A percentile compares a stretch with the other conserved stretches of the same genome.
These are phyloP conservation scores for Phytophthora niederhauseri DNA, from an alignment of 352 stramenopile species.

Conservation along the genomic window DNA sequence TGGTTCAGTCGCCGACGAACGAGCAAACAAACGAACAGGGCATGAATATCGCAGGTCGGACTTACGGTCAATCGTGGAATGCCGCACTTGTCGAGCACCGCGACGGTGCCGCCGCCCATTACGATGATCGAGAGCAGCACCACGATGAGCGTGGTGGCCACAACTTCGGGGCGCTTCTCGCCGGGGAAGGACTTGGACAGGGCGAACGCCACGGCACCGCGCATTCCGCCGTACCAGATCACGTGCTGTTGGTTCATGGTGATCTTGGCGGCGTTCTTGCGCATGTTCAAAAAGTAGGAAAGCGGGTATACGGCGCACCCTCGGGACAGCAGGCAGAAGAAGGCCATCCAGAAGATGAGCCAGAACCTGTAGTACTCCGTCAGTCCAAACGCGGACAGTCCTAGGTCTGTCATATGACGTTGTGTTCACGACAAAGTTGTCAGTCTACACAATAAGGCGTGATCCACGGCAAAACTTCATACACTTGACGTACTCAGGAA, in stretches of 20 bases:
- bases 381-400: constrained; percentile 90
- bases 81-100: constrained; percentile 83
- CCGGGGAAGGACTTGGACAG: constrained; percentile 91
- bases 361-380: constrained; percentile 75
- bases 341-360: constrained; percentile 89
- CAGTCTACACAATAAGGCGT: no score
- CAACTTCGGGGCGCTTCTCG: constrained; percentile 86
- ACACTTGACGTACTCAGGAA: constrained; percentile 84
- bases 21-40: constrained; percentile 1
- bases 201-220: constrained; percentile 93
- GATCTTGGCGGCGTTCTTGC: constrained; percentile 64
- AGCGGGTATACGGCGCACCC: constrained; percentile 92
- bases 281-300: constrained; percentile 68
- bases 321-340: constrained; percentile 86
- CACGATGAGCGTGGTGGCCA: constrained; percentile 92
- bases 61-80: constrained; percentile 86
- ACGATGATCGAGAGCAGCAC: constrained; percentile 93
- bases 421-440: not conserved
- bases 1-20: constrained; percentile 4
- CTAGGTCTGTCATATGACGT: constrained; percentile 70
- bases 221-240: constrained; percentile 95
- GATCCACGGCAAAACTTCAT: not conserved
- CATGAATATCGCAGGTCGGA: not conserved
- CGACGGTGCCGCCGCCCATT: constrained; percentile 90
- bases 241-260: constrained; percentile 93